Base-by-base conservation (phyloP, 257 asterid species). In the Fraxinus americana region DNA sequence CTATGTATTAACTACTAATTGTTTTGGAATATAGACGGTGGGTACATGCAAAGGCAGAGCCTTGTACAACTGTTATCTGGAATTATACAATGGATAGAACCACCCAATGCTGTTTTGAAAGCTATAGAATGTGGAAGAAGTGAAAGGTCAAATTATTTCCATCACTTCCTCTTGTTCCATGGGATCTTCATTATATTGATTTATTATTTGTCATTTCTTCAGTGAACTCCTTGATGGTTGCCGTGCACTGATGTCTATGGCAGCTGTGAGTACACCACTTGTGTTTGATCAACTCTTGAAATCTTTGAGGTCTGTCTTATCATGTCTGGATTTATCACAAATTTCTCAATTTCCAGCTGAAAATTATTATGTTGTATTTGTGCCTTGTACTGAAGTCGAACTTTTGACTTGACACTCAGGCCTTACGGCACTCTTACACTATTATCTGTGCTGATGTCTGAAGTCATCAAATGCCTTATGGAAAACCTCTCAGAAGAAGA, bases 171-270 rank as follows among this genome's bases (percentile, higher is more conserved):
- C 68, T 68, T 70, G 48, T 74, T 77, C 69, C 74, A 29, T 35
- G 67, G 67, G 19, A 32, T 82, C 67, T 75, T 69, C 73, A 78
- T 78, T 81, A 10, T 23, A 11, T 25, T 63, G 68, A 75, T 82
- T 65, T 45, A 39, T 63, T 88, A 70, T 80, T 86, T 82, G 80
- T 77, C 78, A 21, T 75, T 82, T 83, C 32, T 77, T 61, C 92
- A 94, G 99, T 86, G 99, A 95, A 80, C 83, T 95, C 86, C 90
- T 95, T 71, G 99, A 95, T 85, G 99, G 97, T 75, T 95, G 97
- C 82, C 97, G 98, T 79, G 97, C 94, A 16, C 92, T 93, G 78
- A 35, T 95, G 87, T 90, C 93, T 76, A 83, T 95, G 83, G 91
- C 99, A 72, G 87, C 92, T 82, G 96, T 92, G 82, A 95, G 97